Percentiles rank a stretch among this genome's conserved stretches.
These are phyloP conservation scores for Leishmania aethiopica DNA, from an alignment of 208 protist species.

Conservation along the genomic window DNA sequence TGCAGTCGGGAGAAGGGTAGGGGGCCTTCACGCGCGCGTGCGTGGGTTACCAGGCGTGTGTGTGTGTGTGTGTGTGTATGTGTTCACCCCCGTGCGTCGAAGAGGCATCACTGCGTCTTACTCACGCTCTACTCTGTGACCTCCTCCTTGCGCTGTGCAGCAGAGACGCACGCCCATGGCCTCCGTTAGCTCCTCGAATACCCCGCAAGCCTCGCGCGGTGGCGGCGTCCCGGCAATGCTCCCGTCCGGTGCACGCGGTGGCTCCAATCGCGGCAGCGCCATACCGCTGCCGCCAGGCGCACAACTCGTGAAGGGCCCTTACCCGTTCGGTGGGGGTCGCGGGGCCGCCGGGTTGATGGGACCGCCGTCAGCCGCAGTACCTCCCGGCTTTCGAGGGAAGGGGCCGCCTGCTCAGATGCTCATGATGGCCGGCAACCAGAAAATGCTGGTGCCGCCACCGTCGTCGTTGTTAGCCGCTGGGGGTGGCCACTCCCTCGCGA, in stretches of 20 bases:
- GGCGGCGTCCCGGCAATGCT: neutral
- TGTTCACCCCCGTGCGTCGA: neutral
- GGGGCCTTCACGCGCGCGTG: neutral
- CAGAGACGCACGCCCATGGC: neutral
- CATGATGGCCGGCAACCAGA: conserved; percentile 11
- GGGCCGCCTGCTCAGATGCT: conserved; percentile 10
- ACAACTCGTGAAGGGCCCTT: conserved; percentile 6
- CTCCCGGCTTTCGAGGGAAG: conserved; percentile 18
- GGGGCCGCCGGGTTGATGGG: neutral
- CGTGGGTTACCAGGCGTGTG: neutral
- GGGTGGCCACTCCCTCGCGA: neutral
- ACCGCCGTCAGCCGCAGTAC: neutral
- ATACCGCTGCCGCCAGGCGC: conserved; percentile 7
- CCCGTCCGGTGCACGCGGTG: neutral
- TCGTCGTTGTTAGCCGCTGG: neutral
- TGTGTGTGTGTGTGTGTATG: neutral
- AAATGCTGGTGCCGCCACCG: conserved; percentile 8
- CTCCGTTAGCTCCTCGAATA: neutral
- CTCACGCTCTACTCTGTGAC: neutral
- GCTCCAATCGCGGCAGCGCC: neutral
- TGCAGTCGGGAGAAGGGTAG: neutral
- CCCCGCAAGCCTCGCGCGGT: neutral
- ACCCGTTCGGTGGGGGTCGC: neutral
- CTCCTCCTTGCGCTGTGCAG: neutral
- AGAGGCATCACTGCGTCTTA: neutral